Percentiles rank a stretch among this genome's conserved stretches.
Conservation (phyloP, 2,329 filamentous ascomycete species). For the Aspergillus udagawae region DNA sequence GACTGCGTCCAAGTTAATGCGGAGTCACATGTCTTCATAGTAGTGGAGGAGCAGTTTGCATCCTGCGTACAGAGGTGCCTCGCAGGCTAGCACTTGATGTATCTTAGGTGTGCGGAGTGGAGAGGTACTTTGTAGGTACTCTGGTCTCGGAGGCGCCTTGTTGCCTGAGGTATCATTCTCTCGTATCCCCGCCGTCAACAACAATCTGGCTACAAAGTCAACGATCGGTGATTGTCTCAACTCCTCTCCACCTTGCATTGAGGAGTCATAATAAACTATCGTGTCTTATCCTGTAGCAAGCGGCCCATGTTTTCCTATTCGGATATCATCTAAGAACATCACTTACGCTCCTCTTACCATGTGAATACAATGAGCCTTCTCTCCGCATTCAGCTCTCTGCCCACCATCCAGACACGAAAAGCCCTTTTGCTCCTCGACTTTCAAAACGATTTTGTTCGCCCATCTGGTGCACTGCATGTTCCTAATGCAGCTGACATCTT, state of each 20-base stretch:
- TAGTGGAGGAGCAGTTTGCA: too few species aligned
- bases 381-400: conserved; percentile 29
- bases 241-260: neutral
- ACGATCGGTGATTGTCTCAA: neutral
- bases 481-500: conserved; percentile 62
- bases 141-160: neutral
- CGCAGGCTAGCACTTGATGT: too few species aligned
- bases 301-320: neutral
- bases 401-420: conserved; percentile 55
- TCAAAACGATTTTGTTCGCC: conserved; percentile 81
- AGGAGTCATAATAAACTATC: neutral
- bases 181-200: neutral
- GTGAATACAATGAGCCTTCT: conserved; percentile 30
- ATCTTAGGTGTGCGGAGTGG: too few species aligned
- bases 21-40: too few species aligned
- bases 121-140: neutral
- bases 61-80: too few species aligned
- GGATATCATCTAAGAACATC: neutral
- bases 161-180: neutral
- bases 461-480: conserved; percentile 65
- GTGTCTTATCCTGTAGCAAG: neutral
- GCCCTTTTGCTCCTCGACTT: conserved; percentile 81
- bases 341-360: conserved; percentile 16
- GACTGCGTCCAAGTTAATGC: too few species aligned
- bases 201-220: neutral